These are phyloP conservation scores for Closterium sp. DNA, from an alignment of 139 green algal genomes.

Conservation along the genomic window DNA sequence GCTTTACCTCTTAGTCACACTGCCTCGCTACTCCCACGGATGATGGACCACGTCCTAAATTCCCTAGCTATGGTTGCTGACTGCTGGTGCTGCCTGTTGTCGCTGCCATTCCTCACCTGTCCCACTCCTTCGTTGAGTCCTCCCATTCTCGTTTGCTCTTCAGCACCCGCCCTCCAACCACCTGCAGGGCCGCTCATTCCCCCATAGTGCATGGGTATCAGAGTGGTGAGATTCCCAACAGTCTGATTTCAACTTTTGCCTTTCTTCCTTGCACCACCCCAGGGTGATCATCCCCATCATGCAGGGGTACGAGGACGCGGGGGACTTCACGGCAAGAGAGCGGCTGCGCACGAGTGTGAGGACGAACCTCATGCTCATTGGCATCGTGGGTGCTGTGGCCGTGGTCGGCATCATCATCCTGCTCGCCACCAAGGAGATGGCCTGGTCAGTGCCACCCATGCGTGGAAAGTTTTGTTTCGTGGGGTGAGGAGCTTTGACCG, in stretches of 20 bases:
- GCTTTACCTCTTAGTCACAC: not conserved
- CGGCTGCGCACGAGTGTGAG: constrained; percentile 63
- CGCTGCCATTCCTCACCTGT: too few relatives aligned
- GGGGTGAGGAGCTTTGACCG: not conserved
- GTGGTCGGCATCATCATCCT: constrained; percentile 62
- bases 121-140: too few relatives aligned
- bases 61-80: not conserved
- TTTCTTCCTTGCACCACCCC: too few relatives aligned
- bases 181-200: not conserved
- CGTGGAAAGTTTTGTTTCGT: too few relatives aligned
- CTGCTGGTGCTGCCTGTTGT: too few relatives aligned
- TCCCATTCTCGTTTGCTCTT: not conserved
- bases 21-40: not conserved
- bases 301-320: too few relatives aligned
- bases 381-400: constrained; percentile 63
- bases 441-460: not conserved
- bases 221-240: too few relatives aligned
- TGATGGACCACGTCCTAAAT: not conserved
- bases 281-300: too few relatives aligned
- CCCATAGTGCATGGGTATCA: not conserved
- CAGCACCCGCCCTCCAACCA: not conserved
- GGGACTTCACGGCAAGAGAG: constrained; percentile 65
- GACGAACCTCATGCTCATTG: constrained; percentile 75
- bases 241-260: too few relatives aligned
- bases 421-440: constrained; percentile 40